phyloP scores from a whole-genome alignment of 805 yeast species.

The Lipomyces kockii region DNA sequence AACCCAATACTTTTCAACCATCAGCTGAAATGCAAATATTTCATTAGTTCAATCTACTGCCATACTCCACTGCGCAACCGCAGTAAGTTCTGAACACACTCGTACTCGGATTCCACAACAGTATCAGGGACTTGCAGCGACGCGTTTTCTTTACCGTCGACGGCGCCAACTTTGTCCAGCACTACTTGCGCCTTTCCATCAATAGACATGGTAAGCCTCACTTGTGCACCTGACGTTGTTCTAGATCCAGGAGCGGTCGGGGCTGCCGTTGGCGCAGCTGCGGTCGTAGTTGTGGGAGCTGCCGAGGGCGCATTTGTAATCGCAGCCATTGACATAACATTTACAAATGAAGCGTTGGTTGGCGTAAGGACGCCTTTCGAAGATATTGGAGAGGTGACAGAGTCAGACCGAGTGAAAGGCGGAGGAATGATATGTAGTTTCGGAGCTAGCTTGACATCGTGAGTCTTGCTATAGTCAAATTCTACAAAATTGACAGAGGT shows the following conservation, averaged over 20 bases:
- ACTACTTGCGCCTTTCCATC: slow-evolving; percentile 50
- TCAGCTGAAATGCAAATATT: background rate
- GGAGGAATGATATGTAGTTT: background rate
- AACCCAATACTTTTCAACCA: background rate
- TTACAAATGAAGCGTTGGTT: slow-evolving; percentile 13
- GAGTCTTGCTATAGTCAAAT: background rate
- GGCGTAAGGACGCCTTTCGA: slow-evolving; percentile 27
- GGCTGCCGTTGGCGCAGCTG: background rate
- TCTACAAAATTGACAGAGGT: background rate
- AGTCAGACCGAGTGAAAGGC: background rate
- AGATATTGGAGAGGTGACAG: background rate
- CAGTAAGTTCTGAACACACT: slow-evolving; percentile 33
- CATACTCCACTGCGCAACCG: slow-evolving; percentile 32
- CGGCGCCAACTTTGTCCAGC: slow-evolving; percentile 22
- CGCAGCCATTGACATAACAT: slow-evolving; percentile 28
- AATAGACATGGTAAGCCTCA: slow-evolving; percentile 44
- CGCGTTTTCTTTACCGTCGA: slow-evolving; percentile 15
- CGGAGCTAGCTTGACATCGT: background rate
- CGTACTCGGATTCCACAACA: slow-evolving; percentile 21
- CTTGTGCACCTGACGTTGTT: slow-evolving; percentile 18
- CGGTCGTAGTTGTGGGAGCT: background rate
- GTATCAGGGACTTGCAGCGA: background rate
- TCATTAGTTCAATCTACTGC: slow-evolving; percentile 2
- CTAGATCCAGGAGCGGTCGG: background rate
- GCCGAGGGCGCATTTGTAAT: background rate